These are phyloP conservation scores for Gynostemma pentaphyllum DNA, from an alignment of 306 rosid species.

Conservation along the genomic window DNA sequence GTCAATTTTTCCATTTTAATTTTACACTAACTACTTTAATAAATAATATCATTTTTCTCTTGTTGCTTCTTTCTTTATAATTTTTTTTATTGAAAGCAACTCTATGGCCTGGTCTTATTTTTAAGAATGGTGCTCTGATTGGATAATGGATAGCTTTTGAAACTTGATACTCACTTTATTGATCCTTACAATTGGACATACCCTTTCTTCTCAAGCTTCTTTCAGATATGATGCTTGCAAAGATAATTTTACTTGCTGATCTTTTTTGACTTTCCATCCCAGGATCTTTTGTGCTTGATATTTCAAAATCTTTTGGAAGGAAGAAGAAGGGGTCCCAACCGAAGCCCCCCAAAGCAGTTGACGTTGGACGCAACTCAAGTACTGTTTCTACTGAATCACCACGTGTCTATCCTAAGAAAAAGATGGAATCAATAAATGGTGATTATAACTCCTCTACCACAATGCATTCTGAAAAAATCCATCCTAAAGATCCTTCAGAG, in stretches of 20 bases:
- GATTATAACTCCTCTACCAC: constrained; percentile 19
- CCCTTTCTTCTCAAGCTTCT: neutral
- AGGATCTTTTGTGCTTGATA: constrained; percentile 34
- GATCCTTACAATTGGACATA: neutral
- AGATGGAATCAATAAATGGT: constrained; percentile 19
- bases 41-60: neutral
- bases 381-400: constrained; percentile 32
- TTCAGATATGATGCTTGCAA: neutral
- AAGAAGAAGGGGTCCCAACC: constrained; percentile 44
- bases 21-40: neutral
- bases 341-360: constrained; percentile 35
- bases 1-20: neutral
- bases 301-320: constrained; percentile 34
- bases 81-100: neutral
- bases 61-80: neutral
- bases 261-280: neutral
- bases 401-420: constrained; percentile 25
- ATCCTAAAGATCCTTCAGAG: constrained; percentile 15
- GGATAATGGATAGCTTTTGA: neutral
- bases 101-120: neutral
- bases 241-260: neutral
- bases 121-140: neutral
- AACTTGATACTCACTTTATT: neutral
- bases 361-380: constrained; percentile 20
- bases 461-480: constrained; percentile 22